Conservation (phyloP, 2,329 filamentous ascomycete genomes). For the Trichoderma harzianum region DNA sequence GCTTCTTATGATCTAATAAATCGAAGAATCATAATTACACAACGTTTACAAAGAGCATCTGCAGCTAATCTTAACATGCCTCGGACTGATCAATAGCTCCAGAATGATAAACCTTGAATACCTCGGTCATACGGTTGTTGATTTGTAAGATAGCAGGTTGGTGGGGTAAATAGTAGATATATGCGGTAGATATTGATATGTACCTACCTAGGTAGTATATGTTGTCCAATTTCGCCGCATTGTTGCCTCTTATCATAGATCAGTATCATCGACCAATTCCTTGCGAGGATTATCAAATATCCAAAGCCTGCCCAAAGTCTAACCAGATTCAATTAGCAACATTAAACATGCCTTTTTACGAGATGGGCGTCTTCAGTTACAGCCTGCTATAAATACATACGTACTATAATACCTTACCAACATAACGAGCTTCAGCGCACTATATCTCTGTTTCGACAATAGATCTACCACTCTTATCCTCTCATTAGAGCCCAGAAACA, state of each 20-base stretch:
- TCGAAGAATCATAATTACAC: neutral
- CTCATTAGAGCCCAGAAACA: too few species aligned
- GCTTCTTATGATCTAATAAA: neutral
- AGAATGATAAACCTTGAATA: neutral
- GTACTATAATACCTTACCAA: neutral
- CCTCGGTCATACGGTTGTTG: neutral
- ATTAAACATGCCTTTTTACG: neutral
- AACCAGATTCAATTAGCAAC: neutral
- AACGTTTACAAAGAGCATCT: neutral
- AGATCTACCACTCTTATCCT: too few species aligned
- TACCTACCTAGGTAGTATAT: neutral
- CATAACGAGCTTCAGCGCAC: neutral
- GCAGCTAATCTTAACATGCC: neutral
- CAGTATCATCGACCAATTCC: neutral
- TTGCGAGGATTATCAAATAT: neutral
- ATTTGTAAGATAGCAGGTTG: neutral
- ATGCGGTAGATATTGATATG: neutral
- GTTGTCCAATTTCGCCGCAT: neutral
- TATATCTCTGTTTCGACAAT: neutral
- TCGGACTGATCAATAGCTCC: neutral
- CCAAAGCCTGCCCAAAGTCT: neutral
- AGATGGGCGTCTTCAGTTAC: neutral
- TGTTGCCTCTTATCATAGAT: neutral
- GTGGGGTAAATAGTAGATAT: neutral
- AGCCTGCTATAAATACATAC: neutral